These are phyloP conservation scores for Leccinum variicolor DNA, from an alignment of 768 basidiomycete genomes.

Conservation along the genomic window DNA sequence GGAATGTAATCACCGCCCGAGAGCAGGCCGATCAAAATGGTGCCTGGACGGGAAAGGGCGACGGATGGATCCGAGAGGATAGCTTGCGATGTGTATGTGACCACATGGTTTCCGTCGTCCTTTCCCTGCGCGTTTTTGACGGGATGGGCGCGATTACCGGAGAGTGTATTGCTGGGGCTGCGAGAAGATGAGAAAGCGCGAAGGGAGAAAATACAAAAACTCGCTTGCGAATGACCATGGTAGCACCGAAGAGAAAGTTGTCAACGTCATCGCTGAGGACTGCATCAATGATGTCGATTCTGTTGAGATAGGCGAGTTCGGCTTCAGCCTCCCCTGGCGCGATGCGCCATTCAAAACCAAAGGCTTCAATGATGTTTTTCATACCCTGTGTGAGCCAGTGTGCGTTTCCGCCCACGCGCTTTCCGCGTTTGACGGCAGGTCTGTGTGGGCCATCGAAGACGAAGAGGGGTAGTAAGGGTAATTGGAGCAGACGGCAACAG, in stretches of 20 bases:
- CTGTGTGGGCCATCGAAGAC: slow-evolving; percentile 90
- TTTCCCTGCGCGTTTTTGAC: slow-evolving; percentile 62
- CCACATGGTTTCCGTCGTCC: slow-evolving; percentile 69
- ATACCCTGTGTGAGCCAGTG: slow-evolving; percentile 72
- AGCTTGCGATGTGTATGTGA: slow-evolving; percentile 37
- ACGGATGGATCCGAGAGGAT: slow-evolving; percentile 44
- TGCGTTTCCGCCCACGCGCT: slow-evolving; percentile 57
- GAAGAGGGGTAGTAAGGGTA: slow-evolving; percentile 84
- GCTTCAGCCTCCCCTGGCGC: slow-evolving; percentile 96
- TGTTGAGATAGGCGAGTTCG: slow-evolving; percentile 84
- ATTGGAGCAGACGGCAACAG: slow-evolving; percentile 70
- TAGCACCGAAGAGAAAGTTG: slow-evolving; percentile 86
- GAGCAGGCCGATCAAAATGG: slow-evolving; percentile 80
- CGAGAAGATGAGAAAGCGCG: slow-evolving; percentile 4
- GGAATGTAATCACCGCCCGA: slow-evolving; percentile 91
- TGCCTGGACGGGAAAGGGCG: slow-evolving; percentile 56
- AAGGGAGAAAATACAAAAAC: slow-evolving; percentile 5
- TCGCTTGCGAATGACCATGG: slow-evolving; percentile 80
- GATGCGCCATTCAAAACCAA: slow-evolving; percentile 76
- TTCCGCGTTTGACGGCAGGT: slow-evolving; percentile 77
- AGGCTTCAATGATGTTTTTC: slow-evolving; percentile 75
- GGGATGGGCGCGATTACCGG: slow-evolving; percentile 65
- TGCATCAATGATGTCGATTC: slow-evolving; percentile 79
- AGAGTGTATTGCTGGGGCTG: slow-evolving; percentile 69
- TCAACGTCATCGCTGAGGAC: slow-evolving; percentile 93